Evolutionary conservation across 441 rosid genomes (phyloP), one percentile per base, ranked within the genome.

Genomic region (Eutrema salsugineum): DNA sequence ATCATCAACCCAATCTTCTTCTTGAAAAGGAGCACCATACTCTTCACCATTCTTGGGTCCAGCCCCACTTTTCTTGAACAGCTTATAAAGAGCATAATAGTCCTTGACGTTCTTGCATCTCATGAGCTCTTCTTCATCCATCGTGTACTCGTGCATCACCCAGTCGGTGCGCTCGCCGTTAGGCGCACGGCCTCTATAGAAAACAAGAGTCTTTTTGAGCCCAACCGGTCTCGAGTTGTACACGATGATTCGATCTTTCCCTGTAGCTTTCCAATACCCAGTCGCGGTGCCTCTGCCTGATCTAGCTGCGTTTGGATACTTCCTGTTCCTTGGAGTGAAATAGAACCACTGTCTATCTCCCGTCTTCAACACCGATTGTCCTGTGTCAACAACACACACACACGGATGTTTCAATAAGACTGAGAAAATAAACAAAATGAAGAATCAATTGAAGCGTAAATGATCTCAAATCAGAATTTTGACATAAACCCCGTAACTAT

Each of bases 31-130:
- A n/a, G 97, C 97, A 24, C 97, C 96, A 75, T 92, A 92, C 62
- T 92, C 93, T 78, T 87, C 96, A 62, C 97, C 97, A 56, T 90
- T 92, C 70, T 90, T 90, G 5, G 97, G 97, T 51, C 97, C 96
- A 75, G 96, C 81, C 51, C 96, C 97, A 77, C 96, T 90, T 71
- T 90, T 92, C 71, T 87, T 90, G 78, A 11, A 90, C 58, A 83
- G 82, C 80, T 90, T 92, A 70, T 87, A 92, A 54, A 92, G 94
- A 16, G 89, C 96, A 81, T 82, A 92, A 79, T 90, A 88, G 35
- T 92, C 97, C 96, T 85, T 72, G 28, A 71, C 77, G 53, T 88
- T 88, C 63, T 73, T 78, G 75, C 94, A 90, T 68, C 91, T 84
- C 40, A 66, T 84, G 8, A 92, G 90, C 56, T 92, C 97, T 16